These are phyloP conservation scores for Striga asiatica DNA, from an alignment of 257 asterid genomes.

Conservation along the genomic window DNA sequence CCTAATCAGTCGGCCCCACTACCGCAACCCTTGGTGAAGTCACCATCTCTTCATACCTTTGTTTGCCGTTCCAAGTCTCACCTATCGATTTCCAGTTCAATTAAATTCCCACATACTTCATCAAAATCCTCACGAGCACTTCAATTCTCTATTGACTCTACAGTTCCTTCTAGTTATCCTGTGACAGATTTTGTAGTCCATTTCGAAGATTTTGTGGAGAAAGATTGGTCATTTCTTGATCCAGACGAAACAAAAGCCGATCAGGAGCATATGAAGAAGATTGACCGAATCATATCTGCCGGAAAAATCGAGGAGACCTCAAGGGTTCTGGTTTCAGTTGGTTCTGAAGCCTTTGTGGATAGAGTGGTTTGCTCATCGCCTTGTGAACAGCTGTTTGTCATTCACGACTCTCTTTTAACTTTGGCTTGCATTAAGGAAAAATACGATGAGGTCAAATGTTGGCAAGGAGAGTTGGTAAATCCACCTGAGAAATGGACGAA, in stretches of 20 bases:
- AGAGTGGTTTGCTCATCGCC: conserved; percentile 40
- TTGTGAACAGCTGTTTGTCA: conserved; percentile 47
- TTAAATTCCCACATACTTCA: no score
- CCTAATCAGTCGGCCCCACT: no score
- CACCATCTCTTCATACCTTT: conserved; percentile 8
- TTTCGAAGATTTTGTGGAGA: conserved; percentile 57
- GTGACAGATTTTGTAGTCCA: conserved; percentile 34
- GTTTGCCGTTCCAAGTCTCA: background rate
- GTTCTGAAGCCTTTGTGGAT: conserved; percentile 75
- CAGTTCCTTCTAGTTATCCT: conserved; percentile 23
- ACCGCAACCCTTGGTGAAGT: conserved; percentile 4
- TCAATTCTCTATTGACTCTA: conserved; percentile 15
- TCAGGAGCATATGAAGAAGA: conserved; percentile 30
- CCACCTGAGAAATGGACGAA: conserved; percentile 64
- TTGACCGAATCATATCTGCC: conserved; percentile 46
- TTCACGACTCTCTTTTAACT: conserved; percentile 58
- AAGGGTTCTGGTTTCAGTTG: conserved; percentile 53
- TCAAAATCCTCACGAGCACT: conserved; percentile 13
- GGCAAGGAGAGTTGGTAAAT: conserved; percentile 76
- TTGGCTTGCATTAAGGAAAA: conserved; percentile 77
- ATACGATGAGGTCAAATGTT: conserved; percentile 60
- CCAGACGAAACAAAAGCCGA: conserved; percentile 24
- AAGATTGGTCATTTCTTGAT: conserved; percentile 82
- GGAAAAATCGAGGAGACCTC: conserved; percentile 41
- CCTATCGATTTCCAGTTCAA: conserved; percentile 14